Conservation (phyloP, 345 rosid species). For the Iberis pinnata region DNA sequence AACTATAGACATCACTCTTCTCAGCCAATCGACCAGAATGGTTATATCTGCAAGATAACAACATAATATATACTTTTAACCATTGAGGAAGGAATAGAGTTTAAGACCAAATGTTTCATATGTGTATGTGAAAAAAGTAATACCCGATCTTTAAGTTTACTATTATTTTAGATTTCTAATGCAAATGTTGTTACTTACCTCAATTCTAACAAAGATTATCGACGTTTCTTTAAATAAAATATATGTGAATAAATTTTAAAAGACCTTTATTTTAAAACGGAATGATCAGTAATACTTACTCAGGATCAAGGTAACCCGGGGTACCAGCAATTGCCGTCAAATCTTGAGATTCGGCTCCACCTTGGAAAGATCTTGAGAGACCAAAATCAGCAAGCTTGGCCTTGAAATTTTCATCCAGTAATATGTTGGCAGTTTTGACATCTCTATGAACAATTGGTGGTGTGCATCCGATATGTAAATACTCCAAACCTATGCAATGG, state of each 20-base stretch:
- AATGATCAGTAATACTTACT: constrained; percentile 18
- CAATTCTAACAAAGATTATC: too few relatives aligned
- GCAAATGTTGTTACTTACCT: too few relatives aligned
- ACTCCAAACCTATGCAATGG: constrained; percentile 15
- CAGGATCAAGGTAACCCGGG: constrained; percentile 15
- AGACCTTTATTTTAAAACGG: too few relatives aligned
- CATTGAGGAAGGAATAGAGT: not conserved
- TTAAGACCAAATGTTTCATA: too few relatives aligned
- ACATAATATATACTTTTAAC: not conserved
- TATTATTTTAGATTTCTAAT: too few relatives aligned
- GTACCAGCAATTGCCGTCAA: constrained; percentile 4
- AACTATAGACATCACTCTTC: constrained; percentile 2
- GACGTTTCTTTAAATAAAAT: too few relatives aligned
- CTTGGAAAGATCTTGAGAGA: constrained; percentile 29
- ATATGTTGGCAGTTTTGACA: constrained; percentile 42
- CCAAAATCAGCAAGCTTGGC: constrained; percentile 54
- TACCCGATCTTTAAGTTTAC: too few relatives aligned
- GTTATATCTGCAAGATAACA: not conserved
- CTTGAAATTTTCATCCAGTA: constrained; percentile 33
- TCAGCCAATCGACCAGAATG: not conserved
- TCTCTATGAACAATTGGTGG: constrained; percentile 46
- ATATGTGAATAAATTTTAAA: too few relatives aligned
- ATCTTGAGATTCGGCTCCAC: not conserved
- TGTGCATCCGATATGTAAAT: constrained; percentile 21
- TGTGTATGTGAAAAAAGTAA: too few relatives aligned